Base-by-base conservation (phyloP, 768 basidiomycete species). In the Chlorophyllum brunneum region DNA sequence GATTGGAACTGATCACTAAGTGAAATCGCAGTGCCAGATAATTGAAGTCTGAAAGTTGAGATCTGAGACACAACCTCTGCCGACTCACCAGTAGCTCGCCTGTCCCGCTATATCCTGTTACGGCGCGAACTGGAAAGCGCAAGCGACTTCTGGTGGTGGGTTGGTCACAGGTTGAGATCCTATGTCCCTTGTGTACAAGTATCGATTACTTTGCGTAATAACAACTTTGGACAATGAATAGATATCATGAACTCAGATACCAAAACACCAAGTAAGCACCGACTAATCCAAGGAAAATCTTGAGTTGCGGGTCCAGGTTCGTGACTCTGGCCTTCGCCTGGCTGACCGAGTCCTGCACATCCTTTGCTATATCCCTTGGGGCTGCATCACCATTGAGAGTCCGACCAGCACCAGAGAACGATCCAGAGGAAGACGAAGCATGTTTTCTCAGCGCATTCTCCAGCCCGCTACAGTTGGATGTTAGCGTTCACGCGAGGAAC, bases 401-500 rank as follows among this genome's bases (percentile, higher is more conserved):
- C 7, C 85, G 83, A 20, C 91, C 91, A 61, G 77, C 77, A 3
- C 91, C 91, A 20, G 80, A 63, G 64, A 93, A 93, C 36, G 80
- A 72, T 33, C 70, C 61, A 2, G 68, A 49, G 20, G 70, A 53
- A 2, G 71, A 62, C 6, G 76, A 67, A 2, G 68, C 27, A 61
- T 85, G 81, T 53, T 73, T 78, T 22, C 71, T 70, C 22, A 93
- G 54, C 26, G 82, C 74, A 27, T 69, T 72, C 56, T 89, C 81
- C 16, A 93, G 70, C 9, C 66, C 82, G 11, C 89, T 92, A 47
- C n/a, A 51, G 8, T 34, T 45, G 44, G n/a, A 48, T 13, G 30
- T 13, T n/a, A 42, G 33, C 34, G 15, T 11, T 34, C 16, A 36
- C 31, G 6, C 50, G 22, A 51, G 15, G 22, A 39, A 43, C 37